Base-by-base conservation (phyloP, 2,329 filamentous ascomycete species). In the Colletotrichum zoysiae region DNA sequence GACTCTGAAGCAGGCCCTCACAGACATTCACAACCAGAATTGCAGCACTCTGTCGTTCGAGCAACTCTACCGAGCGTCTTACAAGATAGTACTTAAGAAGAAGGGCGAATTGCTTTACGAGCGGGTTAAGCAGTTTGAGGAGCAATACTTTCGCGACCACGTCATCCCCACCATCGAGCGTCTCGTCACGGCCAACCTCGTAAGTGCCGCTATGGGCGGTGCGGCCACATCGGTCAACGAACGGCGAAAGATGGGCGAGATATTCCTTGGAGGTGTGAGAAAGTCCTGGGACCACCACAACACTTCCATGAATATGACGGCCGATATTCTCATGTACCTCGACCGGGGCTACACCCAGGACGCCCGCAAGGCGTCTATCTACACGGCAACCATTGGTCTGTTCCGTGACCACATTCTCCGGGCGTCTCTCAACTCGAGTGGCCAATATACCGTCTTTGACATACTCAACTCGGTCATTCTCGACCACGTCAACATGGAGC, bases 241-340 rank as follows among this genome's bases (percentile, higher is more conserved):
- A 82, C 89, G 93, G 67, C 88, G 93, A 58, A 88, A 92, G 55
- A 92, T 93, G 46, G 95, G 95, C 59, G 95, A 97, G 81, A 91
- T 88, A 78, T 97, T 98, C 75, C 82, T 99, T 70, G 89, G 89
- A 67, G 92, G 90, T 0, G 81, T 98, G 18, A 92, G 92, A 76
- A 87, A 91, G 70, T 90, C 91, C 2, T 99, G 95, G 94, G 90
- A 95, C 73, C 93, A 97, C 74, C 95, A 99, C 79, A 93, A 95
- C 79, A 89, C 93, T 68, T 95, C 93, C 56, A 97, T 97, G 93
- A 95, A 94, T 78, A 98, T 98, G 95, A 92, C 94, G 62, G 95
- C 95, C 5, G 96, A 98, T 80, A 94, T 98, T 42, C 86, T 98
- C 63, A 98, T 98, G 95, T 98, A 98, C 79, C 94, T 99, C 86